These are phyloP conservation scores for Scenedesmus sp. DNA, from an alignment of 163 green algal species.

Conservation along the genomic window DNA sequence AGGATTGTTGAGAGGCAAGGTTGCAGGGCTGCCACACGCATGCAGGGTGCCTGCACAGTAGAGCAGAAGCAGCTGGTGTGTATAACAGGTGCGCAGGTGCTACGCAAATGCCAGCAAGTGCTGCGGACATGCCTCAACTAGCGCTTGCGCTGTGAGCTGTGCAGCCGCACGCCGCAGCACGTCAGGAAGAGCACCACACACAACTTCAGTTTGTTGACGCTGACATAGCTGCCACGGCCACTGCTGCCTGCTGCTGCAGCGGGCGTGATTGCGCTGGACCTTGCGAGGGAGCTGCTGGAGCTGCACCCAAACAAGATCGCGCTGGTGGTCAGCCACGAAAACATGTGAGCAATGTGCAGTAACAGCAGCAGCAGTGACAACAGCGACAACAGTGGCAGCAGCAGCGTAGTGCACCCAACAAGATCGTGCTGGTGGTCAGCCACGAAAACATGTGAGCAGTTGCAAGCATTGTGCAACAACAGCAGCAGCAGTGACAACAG, in stretches of 20 bases:
- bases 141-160: too few relatives aligned
- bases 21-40: too few relatives aligned
- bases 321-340: conserved; percentile 86
- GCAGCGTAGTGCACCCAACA: background rate
- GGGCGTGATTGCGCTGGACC: conserved; percentile 79
- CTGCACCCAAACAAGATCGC: conserved; percentile 82
- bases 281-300: conserved; percentile 85
- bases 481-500: background rate
- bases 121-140: too few relatives aligned
- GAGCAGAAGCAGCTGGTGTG: too few relatives aligned
- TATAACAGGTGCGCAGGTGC: too few relatives aligned
- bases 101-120: too few relatives aligned
- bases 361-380: too few relatives aligned
- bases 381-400: background rate
- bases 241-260: conserved; percentile 73
- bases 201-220: too few relatives aligned
- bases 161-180: too few relatives aligned
- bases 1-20: too few relatives aligned
- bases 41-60: too few relatives aligned
- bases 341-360: conserved; percentile 71
- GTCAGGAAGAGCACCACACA: too few relatives aligned
- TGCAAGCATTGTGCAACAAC: background rate
- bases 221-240: background rate
- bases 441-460: background rate
- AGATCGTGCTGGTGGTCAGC: background rate